Base-by-base conservation (phyloP, 768 basidiomycete species). In the Termitomyces sp. region DNA sequence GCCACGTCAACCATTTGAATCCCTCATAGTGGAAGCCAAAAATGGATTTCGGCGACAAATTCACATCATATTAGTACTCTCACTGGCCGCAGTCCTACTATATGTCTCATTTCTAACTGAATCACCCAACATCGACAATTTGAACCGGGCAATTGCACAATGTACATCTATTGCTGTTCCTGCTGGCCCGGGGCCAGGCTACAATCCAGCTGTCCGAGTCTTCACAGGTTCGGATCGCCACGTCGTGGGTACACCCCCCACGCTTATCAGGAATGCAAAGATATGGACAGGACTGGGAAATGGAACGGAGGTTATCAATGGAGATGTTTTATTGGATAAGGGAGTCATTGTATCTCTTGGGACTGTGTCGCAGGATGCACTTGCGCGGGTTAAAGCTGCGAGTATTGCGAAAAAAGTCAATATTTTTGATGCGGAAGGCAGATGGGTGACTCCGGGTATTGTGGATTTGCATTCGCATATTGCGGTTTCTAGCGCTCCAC, bases 201-300 rank as follows among this genome's bases (percentile, higher is more conserved):
- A 55, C 26, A 31, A 49, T 21, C 44, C 59, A n/a, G 35, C 43
- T 9, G 52, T 15, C 33, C 52, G 62, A 46, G 55, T 54, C 1
- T n/a, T 19, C 28, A 56, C n/a, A 30, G 62, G 62, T 33, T 85
- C 83, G 15, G 85, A 88, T 63, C 74, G 86, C 30, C 81, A 74
- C 58, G 80, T 74, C 7, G 66, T 66, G 0, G 86, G 82, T 0
- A 86, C 89, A 1, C 64, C 64, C 3, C 66, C 84, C 1, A 74
- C 78, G 1, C 71, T 85, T 28, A 75, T 94, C 33, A 76, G 72
- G 56, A 90, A 93, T 65, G 89, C 84, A 10, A 83, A 80, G 5
- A 78, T 93, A 30, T 94, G 91, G 91, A 91, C 90, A 3, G 91
- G 89, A 0, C 68, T 72, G 8, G 61, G 75, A 10, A 72, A 79